Evolutionary conservation across 192 early-diverging fungal genomes (phyloP).

Genomic region (Spinellus fusiger): DNA sequence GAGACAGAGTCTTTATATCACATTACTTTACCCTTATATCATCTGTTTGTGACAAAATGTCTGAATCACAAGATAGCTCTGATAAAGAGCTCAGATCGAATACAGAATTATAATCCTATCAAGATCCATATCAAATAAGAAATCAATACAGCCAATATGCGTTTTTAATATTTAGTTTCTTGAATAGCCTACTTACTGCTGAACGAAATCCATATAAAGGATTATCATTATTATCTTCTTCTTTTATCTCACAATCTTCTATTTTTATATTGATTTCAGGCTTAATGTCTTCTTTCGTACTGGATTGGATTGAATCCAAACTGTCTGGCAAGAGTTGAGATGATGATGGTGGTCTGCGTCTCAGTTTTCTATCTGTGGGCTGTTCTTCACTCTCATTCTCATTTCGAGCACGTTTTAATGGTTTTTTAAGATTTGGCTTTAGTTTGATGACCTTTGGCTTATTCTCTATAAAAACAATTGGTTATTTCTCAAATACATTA

Average conservation of each 20-base stretch:
- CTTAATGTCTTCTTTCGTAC: too few species aligned
- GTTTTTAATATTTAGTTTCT: slow-evolving; percentile 1
- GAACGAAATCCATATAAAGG: too few species aligned
- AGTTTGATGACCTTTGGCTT: background rate
- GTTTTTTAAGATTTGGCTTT: slow-evolving; percentile 17
- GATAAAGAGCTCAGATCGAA: slow-evolving; percentile 17
- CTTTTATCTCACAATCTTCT: background rate
- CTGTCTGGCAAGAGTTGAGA: background rate
- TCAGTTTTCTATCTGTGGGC: background rate
- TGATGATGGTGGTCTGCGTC: too few species aligned
- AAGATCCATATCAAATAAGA: too few species aligned
- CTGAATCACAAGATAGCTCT: slow-evolving; percentile 15
- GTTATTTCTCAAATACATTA: background rate
- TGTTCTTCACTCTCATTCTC: background rate
- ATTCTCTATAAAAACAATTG: slow-evolving; percentile 9
- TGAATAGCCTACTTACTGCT: background rate
- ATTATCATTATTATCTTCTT: background rate
- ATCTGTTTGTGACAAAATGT: background rate
- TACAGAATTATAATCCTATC: background rate
- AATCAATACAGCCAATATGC: too few species aligned
- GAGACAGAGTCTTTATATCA: too few species aligned
- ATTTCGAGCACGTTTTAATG: slow-evolving; percentile 10
- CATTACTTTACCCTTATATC: slow-evolving; percentile 5
- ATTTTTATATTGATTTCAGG: too few species aligned
- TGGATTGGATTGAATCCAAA: background rate